Evolutionary conservation across 805 yeast species (phyloP).

Genomic region (Dipodascus geniculatus): DNA sequence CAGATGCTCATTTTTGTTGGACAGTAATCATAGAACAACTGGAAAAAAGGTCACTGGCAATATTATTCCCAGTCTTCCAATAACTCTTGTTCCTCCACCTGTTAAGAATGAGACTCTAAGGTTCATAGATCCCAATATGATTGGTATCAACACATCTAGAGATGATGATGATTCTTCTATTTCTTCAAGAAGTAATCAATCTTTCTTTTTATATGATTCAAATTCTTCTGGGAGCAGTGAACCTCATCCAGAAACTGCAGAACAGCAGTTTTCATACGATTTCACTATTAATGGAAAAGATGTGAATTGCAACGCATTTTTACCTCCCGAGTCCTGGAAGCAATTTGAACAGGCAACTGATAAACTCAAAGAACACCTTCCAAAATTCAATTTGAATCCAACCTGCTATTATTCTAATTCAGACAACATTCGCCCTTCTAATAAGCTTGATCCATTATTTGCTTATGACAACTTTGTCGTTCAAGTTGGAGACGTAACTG

Average conservation of each 20-base stretch:
- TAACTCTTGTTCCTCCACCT: conserved; percentile 57
- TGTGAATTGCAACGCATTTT: conserved; percentile 5
- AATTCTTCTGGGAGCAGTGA: conserved; percentile 1
- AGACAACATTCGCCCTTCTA: conserved; percentile 7
- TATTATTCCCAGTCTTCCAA: conserved; percentile 45
- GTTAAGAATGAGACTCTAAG: conserved; percentile 38
- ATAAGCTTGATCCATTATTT: conserved; percentile 15
- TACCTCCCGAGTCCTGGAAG: conserved; percentile 15
- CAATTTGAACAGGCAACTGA: conserved; percentile 3
- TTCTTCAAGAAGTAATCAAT: conserved; percentile 5
- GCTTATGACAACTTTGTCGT: conserved; percentile 45
- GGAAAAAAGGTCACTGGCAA: conserved; percentile 37
- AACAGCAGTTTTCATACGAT: conserved; percentile 1
- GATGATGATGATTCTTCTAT: conserved; percentile 11
- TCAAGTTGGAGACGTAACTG: conserved; percentile 41
- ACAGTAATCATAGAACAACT: conserved; percentile 34
- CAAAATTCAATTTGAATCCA: conserved; percentile 10
- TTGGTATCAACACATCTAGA: conserved; percentile 10
- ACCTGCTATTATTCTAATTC: conserved; percentile 7
- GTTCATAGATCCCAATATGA: conserved; percentile 21
- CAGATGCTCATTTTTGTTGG: conserved; percentile 60
- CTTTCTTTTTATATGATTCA: conserved; percentile 2
- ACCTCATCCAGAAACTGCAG: background rate
- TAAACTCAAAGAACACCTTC: conserved; percentile 2
- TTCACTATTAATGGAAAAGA: conserved; percentile 1